These are phyloP conservation scores for Cardamine chenopodiifolia DNA, from an alignment of 345 rosid genomes.

Conservation along the genomic window DNA sequence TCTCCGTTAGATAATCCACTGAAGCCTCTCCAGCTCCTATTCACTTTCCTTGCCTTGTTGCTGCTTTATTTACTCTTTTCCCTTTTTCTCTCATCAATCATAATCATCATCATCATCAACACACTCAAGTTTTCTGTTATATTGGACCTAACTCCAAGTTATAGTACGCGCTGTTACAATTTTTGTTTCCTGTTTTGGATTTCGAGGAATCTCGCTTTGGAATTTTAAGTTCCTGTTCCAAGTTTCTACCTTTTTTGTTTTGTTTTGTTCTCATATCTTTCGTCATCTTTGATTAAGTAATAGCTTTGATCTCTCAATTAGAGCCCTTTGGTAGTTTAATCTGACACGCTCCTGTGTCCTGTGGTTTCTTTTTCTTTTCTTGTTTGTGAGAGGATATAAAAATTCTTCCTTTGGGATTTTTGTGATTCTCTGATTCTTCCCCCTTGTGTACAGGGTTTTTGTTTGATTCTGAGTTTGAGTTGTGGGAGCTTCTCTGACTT, in stretches of 20 bases:
- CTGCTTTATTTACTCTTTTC: conserved; percentile 4
- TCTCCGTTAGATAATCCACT: conserved; percentile 34
- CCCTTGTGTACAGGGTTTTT: conserved; percentile 14
- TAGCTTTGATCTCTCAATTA: conserved; percentile 17
- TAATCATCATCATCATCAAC: neutral
- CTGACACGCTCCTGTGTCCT: conserved; percentile 46
- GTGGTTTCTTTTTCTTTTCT: conserved; percentile 12
- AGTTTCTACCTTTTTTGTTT: conserved; percentile 12
- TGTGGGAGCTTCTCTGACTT: conserved; percentile 1
- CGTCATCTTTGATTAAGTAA: conserved; percentile 36
- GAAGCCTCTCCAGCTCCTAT: neutral
- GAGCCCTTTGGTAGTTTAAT: conserved; percentile 18
- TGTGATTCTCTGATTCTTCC: conserved; percentile 14
- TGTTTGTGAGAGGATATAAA: conserved; percentile 36
- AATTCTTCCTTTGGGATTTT: conserved; percentile 3
- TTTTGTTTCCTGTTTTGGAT: conserved; percentile 32
- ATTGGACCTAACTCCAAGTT: conserved; percentile 11
- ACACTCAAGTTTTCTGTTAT: conserved; percentile 23
- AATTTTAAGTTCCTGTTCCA: conserved; percentile 25
- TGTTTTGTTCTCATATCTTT: conserved; percentile 2
- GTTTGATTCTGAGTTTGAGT: neutral
- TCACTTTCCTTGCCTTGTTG: conserved; percentile 15
- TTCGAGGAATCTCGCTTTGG: conserved; percentile 36
- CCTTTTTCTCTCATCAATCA: neutral
- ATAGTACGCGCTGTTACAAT: neutral